A percentile compares a stretch with the other conserved stretches of the same genome.
These are phyloP conservation scores for Ceratobasidium sp. DNA, from an alignment of 1,284 basidiomycete species.

Conservation along the genomic window DNA sequence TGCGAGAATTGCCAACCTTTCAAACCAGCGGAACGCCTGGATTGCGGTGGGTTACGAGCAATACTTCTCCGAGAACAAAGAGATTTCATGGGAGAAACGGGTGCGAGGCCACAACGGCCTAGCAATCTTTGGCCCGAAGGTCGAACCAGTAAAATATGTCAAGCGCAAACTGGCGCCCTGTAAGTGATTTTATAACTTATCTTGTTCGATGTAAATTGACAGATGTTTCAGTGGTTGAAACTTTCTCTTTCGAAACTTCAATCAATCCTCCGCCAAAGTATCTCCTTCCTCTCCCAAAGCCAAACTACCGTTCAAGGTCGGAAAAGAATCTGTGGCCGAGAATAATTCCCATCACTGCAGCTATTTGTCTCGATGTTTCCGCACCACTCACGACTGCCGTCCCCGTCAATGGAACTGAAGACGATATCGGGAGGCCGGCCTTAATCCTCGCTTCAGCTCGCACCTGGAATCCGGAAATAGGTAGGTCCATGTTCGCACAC, in stretches of 20 bases:
- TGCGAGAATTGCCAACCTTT: conserved; percentile 59
- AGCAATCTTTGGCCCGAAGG: conserved; percentile 66
- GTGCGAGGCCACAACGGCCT: conserved; percentile 70
- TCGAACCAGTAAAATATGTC: conserved; percentile 70
- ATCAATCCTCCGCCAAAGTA: conserved; percentile 64
- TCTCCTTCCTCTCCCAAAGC: conserved; percentile 62
- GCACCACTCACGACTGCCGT: conserved; percentile 67
- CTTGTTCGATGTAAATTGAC: background rate
- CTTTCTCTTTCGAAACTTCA: conserved; percentile 71
- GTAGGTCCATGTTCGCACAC: conserved; percentile 81
- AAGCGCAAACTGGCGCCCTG: conserved; percentile 82
- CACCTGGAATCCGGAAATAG: conserved; percentile 80
- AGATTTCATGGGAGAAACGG: conserved; percentile 59
- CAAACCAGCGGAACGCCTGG: conserved; percentile 58
- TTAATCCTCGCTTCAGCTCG: conserved; percentile 81
- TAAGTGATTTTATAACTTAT: conserved; percentile 60
- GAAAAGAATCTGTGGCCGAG: conserved; percentile 14
- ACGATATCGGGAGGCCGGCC: conserved; percentile 65
- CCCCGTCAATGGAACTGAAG: conserved; percentile 56
- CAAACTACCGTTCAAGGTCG: conserved; percentile 1
- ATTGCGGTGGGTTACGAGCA: conserved; percentile 81
- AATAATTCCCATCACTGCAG: conserved; percentile 70
- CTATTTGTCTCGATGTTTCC: conserved; percentile 84
- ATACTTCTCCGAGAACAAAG: conserved; percentile 57
- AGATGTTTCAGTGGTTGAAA: conserved; percentile 72